Evolutionary conservation across 73 alveolate species (phyloP).

Genomic region (Tetrahymena malaccensis): DNA sequence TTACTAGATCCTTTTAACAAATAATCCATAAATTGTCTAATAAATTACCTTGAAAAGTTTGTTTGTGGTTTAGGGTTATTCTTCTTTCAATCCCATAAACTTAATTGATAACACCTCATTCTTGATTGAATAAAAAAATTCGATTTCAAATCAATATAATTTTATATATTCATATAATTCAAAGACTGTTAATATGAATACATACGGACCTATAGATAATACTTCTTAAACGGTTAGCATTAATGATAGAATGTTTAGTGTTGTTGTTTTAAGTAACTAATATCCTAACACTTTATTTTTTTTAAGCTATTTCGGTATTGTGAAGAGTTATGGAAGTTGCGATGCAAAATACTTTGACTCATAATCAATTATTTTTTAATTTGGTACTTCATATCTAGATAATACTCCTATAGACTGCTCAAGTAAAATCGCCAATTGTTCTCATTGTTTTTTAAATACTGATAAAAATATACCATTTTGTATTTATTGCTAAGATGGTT

Average conservation of each 20-base stretch:
- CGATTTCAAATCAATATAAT: too few relatives aligned
- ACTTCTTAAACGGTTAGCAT: neutral
- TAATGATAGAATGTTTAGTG: neutral
- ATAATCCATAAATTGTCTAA: too few relatives aligned
- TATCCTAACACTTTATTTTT: neutral
- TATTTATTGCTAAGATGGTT: neutral
- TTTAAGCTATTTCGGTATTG: neutral
- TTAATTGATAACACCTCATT: neutral
- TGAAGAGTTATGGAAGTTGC: neutral
- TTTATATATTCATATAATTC: neutral
- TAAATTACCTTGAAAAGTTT: too few relatives aligned
- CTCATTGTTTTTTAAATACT: neutral
- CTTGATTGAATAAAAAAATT: too few relatives aligned
- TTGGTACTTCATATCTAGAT: neutral
- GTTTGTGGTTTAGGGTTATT: too few relatives aligned
- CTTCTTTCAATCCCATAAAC: too few relatives aligned
- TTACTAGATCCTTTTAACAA: neutral
- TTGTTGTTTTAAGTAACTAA: neutral
- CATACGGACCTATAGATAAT: neutral
- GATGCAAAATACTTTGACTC: neutral
- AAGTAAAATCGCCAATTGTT: neutral
- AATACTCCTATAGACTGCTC: neutral
- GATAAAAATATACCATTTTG: neutral
- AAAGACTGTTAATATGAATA: too few relatives aligned
- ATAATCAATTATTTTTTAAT: neutral